phyloP scores from a whole-genome alignment of 805 yeast genomes.

The Kazachstania martiniae region DNA sequence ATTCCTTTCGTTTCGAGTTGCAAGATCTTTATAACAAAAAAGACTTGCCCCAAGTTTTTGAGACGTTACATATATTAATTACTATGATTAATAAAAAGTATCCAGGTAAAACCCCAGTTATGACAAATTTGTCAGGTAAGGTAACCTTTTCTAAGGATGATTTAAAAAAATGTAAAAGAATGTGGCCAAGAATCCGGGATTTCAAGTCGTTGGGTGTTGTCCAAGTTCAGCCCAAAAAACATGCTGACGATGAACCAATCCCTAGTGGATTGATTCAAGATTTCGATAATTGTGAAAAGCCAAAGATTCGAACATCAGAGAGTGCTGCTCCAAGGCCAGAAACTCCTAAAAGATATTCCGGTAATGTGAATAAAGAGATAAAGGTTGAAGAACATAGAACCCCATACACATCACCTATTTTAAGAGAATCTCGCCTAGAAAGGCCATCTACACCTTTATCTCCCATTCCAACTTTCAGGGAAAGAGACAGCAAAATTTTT shows the following conservation, averaged over 20 bases:
- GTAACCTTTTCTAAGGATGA: conserved; percentile 55
- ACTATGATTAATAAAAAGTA: conserved; percentile 50
- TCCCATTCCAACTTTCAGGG: conserved; percentile 6
- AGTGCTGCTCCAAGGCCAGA: background rate
- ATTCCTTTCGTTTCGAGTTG: conserved; percentile 78
- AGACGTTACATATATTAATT: conserved; percentile 82
- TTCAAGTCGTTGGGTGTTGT: conserved; percentile 44
- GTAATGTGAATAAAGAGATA: background rate
- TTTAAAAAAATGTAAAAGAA: conserved; percentile 50
- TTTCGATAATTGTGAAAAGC: conserved; percentile 8
- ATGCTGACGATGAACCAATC: conserved; percentile 2
- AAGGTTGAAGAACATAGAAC: background rate
- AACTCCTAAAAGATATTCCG: background rate
- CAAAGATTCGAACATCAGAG: background rate
- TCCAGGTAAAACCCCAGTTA: conserved; percentile 45
- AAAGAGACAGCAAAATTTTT: conserved; percentile 3
- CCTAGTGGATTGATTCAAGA: conserved; percentile 16
- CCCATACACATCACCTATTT: background rate
- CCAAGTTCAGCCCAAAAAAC: conserved; percentile 15
- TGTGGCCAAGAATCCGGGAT: conserved; percentile 64
- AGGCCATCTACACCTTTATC: conserved; percentile 1
- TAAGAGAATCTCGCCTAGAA: background rate
- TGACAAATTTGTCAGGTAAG: conserved; percentile 53
- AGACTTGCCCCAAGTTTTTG: conserved; percentile 86
- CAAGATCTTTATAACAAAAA: conserved; percentile 89